Conservation (phyloP, 257 asterid genomes). For the Solanum pinnatisectum region DNA sequence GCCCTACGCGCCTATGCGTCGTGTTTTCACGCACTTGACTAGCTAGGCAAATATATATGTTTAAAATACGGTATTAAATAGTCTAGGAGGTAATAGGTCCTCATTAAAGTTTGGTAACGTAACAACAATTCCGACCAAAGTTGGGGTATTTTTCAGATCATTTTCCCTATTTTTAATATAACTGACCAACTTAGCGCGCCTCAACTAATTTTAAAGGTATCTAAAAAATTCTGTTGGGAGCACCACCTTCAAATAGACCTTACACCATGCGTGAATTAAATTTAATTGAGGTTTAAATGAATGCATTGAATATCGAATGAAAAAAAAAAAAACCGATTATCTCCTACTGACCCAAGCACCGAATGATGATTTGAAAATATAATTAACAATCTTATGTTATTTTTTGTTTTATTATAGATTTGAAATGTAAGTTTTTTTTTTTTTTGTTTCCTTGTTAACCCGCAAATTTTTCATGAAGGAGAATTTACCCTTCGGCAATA, state of each 20-base stretch:
- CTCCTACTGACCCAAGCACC: neutral
- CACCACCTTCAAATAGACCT: accelerated
- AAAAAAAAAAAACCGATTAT: too few relatives aligned
- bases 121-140: too few relatives aligned
- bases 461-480: neutral
- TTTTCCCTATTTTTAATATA: too few relatives aligned
- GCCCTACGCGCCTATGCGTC: too few relatives aligned
- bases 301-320: too few relatives aligned
- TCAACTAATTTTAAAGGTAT: neutral
- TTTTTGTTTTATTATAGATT: neutral
- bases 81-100: too few relatives aligned
- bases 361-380: neutral
- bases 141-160: too few relatives aligned
- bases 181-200: neutral
- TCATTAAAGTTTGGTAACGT: too few relatives aligned
- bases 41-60: too few relatives aligned
- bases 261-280: accelerated
- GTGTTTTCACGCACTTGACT: too few relatives aligned
- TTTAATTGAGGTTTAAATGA: too few relatives aligned
- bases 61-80: too few relatives aligned
- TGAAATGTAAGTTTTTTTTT: neutral
- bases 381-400: neutral
- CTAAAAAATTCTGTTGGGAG: accelerated
- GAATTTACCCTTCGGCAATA: neutral
- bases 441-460: neutral